These are phyloP conservation scores for Helianthus annuus DNA, from an alignment of 129 eudicot species.

Conservation along the genomic window DNA sequence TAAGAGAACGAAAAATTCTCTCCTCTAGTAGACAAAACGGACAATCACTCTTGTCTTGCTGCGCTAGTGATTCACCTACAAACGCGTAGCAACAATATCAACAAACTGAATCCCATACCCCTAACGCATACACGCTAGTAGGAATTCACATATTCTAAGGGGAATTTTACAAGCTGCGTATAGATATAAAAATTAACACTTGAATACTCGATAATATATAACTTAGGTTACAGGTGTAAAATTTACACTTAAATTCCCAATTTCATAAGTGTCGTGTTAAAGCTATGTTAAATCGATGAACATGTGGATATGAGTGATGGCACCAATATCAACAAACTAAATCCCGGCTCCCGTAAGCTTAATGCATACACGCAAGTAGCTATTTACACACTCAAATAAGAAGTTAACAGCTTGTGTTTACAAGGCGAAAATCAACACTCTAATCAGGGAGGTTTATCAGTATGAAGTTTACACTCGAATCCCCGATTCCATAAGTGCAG, in stretches of 20 bases:
- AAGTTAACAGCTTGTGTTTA: not conserved
- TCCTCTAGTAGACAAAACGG: constrained; percentile 87
- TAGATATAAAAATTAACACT: not conserved
- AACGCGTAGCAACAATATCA: not conserved
- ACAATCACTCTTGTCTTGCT: constrained; percentile 71
- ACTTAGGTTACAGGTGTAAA: too few species aligned
- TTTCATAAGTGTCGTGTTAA: too few species aligned
- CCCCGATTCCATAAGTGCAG: not conserved
- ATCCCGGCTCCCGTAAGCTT: not conserved
- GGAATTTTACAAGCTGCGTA: not conserved
- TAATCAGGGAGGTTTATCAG: not conserved
- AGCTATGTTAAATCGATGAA: too few species aligned
- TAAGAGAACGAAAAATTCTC: constrained; percentile 73
- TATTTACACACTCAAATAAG: not conserved
- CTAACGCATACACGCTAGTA: not conserved
- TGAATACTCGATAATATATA: not conserved
- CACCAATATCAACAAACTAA: too few species aligned
- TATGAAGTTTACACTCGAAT: not conserved
- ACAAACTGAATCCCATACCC: not conserved
- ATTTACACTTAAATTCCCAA: too few species aligned
- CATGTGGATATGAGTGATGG: too few species aligned
- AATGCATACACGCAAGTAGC: not conserved
- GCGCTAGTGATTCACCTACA: constrained; percentile 68
- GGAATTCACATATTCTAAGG: not conserved
- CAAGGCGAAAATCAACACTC: not conserved